Base-by-base conservation (phyloP, 129 eudicot species). In the Escallonia rubra region DNA sequence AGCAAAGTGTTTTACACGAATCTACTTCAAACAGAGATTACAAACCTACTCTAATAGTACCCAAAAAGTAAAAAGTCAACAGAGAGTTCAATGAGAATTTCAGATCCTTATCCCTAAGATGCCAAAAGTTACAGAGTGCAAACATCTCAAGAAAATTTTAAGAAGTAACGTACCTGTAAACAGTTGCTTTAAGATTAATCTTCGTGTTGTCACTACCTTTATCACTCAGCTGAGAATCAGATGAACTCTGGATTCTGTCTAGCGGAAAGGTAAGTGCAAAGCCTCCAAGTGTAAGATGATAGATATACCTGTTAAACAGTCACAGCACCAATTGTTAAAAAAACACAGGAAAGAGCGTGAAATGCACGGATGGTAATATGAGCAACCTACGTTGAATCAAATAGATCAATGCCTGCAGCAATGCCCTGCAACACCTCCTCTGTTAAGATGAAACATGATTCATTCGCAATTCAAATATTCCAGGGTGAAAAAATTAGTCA, bases 351-450 rank as follows among this genome's bases (percentile, higher is more conserved):
- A 40, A 57, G 58, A 55, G 38, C 39, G 41, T 65, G 61, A 57
- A 63, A 55, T 44, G 12, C 62, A 46, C 3, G 15, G 1, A 23
- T 9, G 10, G 34, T 46, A 61, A 11, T 45, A 10, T 51, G 16
- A 55, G 54, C 52, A 50, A 72, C 94, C 59, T 88, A 91, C 97
- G 81, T 74, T 71, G 94, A 85, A 78, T 91, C 94, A 88, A 91
- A 91, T 55, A 87, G 78, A 73, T 91, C 96, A 60, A 91, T 69
- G 41, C 97, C 97, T 6, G 94, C 90, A 72, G 94, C 88, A 75
- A 91, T 64, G 38, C 97, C 97, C 79, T 91, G 97, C 68, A 91
- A 76, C 52, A 91, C 94, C 77, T 91, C 97, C 81, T 91, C 97
- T 91, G 67, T 46, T 52, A 61, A 48, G 4, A 66, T 59, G 52